These are phyloP conservation scores for Corylus heterophylla DNA, from an alignment of 306 rosid species.

Conservation along the genomic window DNA sequence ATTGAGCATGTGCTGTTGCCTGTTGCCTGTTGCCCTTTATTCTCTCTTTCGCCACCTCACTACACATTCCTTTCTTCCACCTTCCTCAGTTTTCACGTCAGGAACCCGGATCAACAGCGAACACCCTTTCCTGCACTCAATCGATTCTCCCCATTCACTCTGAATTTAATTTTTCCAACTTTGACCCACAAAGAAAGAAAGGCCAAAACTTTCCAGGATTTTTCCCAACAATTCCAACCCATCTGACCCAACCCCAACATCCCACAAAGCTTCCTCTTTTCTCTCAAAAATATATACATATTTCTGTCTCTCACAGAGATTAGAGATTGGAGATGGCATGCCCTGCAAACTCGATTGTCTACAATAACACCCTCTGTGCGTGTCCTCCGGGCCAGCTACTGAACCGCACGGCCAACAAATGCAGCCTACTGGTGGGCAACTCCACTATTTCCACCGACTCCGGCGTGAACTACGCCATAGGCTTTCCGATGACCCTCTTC, in stretches of 20 bases:
- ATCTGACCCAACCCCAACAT: neutral
- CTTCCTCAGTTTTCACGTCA: neutral
- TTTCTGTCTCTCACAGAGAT: neutral
- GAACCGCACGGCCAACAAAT: constrained; percentile 30
- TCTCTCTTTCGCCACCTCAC: neutral
- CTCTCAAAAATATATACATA: too few species aligned
- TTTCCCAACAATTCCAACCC: neutral
- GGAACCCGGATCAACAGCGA: too few species aligned
- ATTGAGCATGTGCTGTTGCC: too few species aligned
- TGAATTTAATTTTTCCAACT: too few species aligned
- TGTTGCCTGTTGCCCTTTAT: too few species aligned
- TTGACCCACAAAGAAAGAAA: too few species aligned
- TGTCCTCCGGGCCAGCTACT: constrained; percentile 72
- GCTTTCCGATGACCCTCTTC: constrained; percentile 60
- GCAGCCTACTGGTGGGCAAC: constrained; percentile 48
- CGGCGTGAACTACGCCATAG: constrained; percentile 53
- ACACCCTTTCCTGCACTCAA: too few species aligned
- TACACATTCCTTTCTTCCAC: neutral
- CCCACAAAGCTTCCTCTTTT: neutral
- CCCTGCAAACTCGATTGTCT: constrained; percentile 60
- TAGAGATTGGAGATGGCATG: constrained; percentile 50
- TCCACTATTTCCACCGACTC: constrained; percentile 46
- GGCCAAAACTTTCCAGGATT: neutral
- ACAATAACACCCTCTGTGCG: constrained; percentile 67
- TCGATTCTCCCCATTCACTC: too few species aligned